Evolutionary conservation across 441 rosid genomes (phyloP), one percentile per base, ranked within the genome.

Genomic region (Gossypium aridum): DNA sequence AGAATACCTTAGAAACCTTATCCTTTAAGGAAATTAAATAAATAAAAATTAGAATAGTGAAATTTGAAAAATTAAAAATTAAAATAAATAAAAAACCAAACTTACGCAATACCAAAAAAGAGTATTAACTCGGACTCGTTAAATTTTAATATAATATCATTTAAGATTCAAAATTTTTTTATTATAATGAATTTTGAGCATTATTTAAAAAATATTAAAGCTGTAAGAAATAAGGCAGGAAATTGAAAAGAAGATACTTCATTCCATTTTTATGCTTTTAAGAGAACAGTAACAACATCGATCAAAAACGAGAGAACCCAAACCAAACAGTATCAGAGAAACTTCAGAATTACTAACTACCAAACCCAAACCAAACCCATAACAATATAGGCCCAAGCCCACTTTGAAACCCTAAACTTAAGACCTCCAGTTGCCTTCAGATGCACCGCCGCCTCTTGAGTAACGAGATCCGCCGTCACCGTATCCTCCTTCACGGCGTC

Each of bases 371-470:
- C 43, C 43, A 34, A 34, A 34, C 43, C 43, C 43, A 34, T 0
- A 34, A 34, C 43, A 34, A 34, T 34, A 34, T 1, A 34, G 43
- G 43, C 43, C 43, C 3, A 54, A 19, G 9, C 20, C 78, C 78
- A 84, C 3, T 31, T 7, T 1, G 43, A 3, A 9, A 54, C 17
- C 2, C 47, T 43, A 72, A 8, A 7, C 9, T 39, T 72, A 55
- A 62, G 23, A 81, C 81, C 90, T 87, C 97, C 97, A 89, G 85
- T 2, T 84, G 0, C 89, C 91, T 0, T 87, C 91, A 0, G 87
- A 79, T 3, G 75, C 91, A 61, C 90, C 90, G 1, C 86, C 88
- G 0, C 90, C 89, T 22, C 87, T 80, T 0, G 87, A 85, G 64
- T 85, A 87, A 6, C 86, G 81, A 23, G 82, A 75, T 45, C 85